A percentile compares a stretch with the other conserved stretches of the same genome.
These are phyloP conservation scores for Physcomitrellopsis africana DNA, from an alignment of 225 moss, liverwort and hornwort genomes.

Conservation along the genomic window DNA sequence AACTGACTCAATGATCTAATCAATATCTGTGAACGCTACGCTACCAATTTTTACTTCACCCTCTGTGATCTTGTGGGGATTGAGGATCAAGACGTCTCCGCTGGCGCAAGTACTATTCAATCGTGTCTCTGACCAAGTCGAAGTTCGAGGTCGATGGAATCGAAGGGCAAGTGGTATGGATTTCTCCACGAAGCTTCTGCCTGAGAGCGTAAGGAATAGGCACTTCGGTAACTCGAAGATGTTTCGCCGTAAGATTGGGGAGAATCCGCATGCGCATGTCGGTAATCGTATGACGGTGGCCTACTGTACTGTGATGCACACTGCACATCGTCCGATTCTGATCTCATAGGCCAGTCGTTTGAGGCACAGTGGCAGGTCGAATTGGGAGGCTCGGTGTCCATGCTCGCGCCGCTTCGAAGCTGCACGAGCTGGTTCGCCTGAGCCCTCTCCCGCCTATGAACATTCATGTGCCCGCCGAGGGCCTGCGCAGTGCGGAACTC, in stretches of 20 bases:
- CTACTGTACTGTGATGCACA: not conserved
- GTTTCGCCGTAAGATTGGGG: not conserved
- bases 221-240: not conserved
- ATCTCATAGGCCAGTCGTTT: not conserved
- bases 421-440: constrained; percentile 48
- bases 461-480: constrained; percentile 73
- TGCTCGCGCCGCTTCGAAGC: constrained; percentile 6
- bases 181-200: constrained; percentile 20
- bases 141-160: constrained; percentile 38
- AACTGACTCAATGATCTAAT: too few relatives aligned
- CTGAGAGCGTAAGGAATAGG: not conserved
- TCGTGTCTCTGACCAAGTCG: constrained; percentile 44
- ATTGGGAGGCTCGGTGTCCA: not conserved
- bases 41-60: too few relatives aligned
- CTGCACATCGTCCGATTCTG: not conserved
- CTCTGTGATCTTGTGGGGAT: too few relatives aligned
- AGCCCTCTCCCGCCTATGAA: constrained; percentile 62
- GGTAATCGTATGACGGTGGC: not conserved
- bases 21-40: too few relatives aligned
- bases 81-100: too few relatives aligned
- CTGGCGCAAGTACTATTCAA: not conserved
- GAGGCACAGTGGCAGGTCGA: not conserved
- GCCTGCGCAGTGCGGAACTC: constrained; percentile 76
- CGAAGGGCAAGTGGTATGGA: not conserved
- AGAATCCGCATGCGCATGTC: not conserved